Evolutionary conservation across 2,329 filamentous ascomycete genomes (phyloP), one percentile per base, ranked within the genome.

Genomic region (Scedosporium aurantiacum): DNA sequence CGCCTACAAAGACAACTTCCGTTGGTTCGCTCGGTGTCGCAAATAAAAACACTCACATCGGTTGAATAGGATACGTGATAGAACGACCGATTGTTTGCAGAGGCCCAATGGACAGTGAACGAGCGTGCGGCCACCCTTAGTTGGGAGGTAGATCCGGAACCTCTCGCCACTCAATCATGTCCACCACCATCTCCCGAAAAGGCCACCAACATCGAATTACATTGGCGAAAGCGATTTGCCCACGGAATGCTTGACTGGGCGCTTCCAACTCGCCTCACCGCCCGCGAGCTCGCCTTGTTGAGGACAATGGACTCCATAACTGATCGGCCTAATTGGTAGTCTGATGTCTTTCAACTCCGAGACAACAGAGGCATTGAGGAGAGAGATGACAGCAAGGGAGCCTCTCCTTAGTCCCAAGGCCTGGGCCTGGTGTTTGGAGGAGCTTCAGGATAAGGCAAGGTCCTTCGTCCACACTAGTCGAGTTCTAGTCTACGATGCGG

Each of bases 241-340:
- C 40, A 50, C 21, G 60, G 54, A 8, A 47, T 61, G 4, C 37
- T 41, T n/a, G 60, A 61, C 54, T 58, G 60, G 60, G 8, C 14
- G 7, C 27, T 41, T n/a, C 47, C 50, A 27, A 52, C 16, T 27
- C 23, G 62, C 28, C 56, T 63, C 5, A 63, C 60, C 2, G 60
- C 60, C 12, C 60, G 62, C 2, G 62, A 63, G 25, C n/a, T 63
- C 10, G 62, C 60, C 25, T 61, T 63, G 62, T 50, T 63, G 16
- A 60, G 45, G 21, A 25, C 57, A 32, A 63, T 63, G 62, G 57
- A 61, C 40, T 10, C n/a, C 14, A 56, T 63, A 25, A 63, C 62
- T 2, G 63, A 63, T 25, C 23, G 27, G 18, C 47, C 55, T 3
- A 25, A n/a, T 23, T 63, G 62, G 62, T n/a, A 57, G 18, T 43